Percentiles rank a stretch among this genome's conserved stretches.
Conservation (phyloP, 1,284 basidiomycete genomes). For the Austroboletus rostrupii region DNA sequence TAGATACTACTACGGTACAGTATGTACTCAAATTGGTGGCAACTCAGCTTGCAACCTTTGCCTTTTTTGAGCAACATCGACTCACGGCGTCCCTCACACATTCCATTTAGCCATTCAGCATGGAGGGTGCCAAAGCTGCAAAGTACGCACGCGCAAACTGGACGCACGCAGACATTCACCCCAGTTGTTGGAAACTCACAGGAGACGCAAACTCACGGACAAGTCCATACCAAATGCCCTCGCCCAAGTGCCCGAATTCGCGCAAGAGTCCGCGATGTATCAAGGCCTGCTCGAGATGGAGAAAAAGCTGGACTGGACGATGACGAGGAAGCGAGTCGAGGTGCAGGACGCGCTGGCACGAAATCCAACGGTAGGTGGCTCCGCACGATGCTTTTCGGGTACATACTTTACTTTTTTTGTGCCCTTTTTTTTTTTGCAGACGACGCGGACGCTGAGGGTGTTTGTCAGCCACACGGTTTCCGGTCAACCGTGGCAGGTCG, state of each 20-base stretch:
- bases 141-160: constrained; percentile 26
- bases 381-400: constrained; percentile 2
- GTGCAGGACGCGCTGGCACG: constrained; percentile 76
- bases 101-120: constrained; percentile 33
- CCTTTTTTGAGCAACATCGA: neutral
- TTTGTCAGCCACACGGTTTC: constrained; percentile 89
- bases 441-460: constrained; percentile 81
- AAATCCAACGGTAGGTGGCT: constrained; percentile 48
- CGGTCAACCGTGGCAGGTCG: constrained; percentile 79
- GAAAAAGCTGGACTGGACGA: constrained; percentile 92
- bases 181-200: constrained; percentile 25
- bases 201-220: constrained; percentile 78
- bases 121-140: constrained; percentile 33
- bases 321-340: constrained; percentile 86
- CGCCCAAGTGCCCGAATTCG: constrained; percentile 64
- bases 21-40: too few species aligned
- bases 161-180: neutral
- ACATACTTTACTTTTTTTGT: neutral
- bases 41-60: neutral
- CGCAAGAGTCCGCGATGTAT: constrained; percentile 84
- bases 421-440: constrained; percentile 49
- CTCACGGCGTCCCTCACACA: neutral
- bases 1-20: too few species aligned
- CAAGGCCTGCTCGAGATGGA: constrained; percentile 85
- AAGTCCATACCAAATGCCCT: constrained; percentile 73